Conservation (phyloP, 208 protist genomes). For the Acanthamoeba castellanii region DNA sequence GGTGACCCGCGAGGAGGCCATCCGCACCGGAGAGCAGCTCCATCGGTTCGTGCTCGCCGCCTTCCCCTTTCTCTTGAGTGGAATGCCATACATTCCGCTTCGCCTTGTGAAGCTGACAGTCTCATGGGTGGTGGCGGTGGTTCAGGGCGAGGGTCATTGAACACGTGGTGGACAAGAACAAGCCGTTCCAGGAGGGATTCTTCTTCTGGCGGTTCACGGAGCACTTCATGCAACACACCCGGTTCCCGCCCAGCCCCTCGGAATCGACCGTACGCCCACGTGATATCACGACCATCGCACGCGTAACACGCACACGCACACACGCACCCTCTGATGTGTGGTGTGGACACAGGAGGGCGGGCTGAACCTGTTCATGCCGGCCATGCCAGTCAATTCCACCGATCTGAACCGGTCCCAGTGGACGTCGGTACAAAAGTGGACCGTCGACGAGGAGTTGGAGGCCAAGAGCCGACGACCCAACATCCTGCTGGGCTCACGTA, state of each 20-base stretch:
- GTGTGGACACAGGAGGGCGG: neutral
- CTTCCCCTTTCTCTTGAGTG: neutral
- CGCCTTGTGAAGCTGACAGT: neutral
- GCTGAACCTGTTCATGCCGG: slow-evolving; percentile 5
- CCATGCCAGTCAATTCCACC: neutral
- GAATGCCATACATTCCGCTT: too few relatives aligned
- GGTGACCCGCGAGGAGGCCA: neutral
- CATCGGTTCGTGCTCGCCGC: neutral
- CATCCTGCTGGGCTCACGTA: neutral
- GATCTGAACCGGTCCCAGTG: neutral
- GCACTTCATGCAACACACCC: neutral
- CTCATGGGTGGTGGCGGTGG: neutral
- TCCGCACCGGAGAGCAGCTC: neutral
- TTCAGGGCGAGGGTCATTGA: neutral
- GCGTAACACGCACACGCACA: neutral
- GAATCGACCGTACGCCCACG: neutral
- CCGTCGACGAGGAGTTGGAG: neutral
- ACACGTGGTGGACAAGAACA: slow-evolving; percentile 5
- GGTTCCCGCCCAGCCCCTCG: neutral
- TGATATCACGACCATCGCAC: neutral
- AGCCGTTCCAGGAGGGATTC: neutral
- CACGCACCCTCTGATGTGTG: neutral
- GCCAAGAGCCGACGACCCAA: neutral
- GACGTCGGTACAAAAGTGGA: neutral
- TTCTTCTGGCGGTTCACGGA: slow-evolving; percentile 46